Percentiles rank a stretch among this genome's conserved stretches.
Evolutionary conservation across 306 rosid species (phyloP).

Genomic region (Castanea crenata): DNA sequence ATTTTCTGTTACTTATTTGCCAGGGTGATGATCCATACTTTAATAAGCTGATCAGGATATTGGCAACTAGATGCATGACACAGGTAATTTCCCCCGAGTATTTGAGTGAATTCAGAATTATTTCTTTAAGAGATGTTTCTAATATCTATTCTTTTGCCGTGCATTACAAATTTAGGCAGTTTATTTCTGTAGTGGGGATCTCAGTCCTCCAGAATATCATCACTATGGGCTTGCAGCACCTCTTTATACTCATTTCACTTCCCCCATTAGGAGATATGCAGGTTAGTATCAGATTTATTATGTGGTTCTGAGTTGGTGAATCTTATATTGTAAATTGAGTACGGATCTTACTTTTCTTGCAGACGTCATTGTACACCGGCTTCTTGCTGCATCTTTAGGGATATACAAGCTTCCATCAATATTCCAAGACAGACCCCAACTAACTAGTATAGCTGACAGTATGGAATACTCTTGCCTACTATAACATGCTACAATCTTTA

Average conservation of each 20-base stretch:
- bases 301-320: constrained; percentile 17
- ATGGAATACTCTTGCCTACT: constrained; percentile 31
- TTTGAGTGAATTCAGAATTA: constrained; percentile 10
- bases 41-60: constrained; percentile 84
- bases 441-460: constrained; percentile 85
- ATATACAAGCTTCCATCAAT: constrained; percentile 69
- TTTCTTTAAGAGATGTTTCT: constrained; percentile 9
- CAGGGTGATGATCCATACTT: constrained; percentile 98
- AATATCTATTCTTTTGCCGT: background rate
- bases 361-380: constrained; percentile 94
- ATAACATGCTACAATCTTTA: background rate
- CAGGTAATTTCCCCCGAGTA: constrained; percentile 60
- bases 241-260: constrained; percentile 92
- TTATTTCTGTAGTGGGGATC: constrained; percentile 96
- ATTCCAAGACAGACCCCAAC: constrained; percentile 76
- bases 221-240: constrained; percentile 98
- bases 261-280: constrained; percentile 96
- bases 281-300: constrained; percentile 41
- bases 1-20: background rate
- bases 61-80: constrained; percentile 97
- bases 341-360: constrained; percentile 25
- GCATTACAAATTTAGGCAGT: constrained; percentile 61
- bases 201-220: constrained; percentile 86
- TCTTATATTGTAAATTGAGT: constrained; percentile 16
- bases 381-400: constrained; percentile 91